Percentiles rank a stretch among this genome's conserved stretches.
These are phyloP conservation scores for Aspergillus awamori DNA, from an alignment of 2,329 filamentous ascomycete species.

Conservation along the genomic window DNA sequence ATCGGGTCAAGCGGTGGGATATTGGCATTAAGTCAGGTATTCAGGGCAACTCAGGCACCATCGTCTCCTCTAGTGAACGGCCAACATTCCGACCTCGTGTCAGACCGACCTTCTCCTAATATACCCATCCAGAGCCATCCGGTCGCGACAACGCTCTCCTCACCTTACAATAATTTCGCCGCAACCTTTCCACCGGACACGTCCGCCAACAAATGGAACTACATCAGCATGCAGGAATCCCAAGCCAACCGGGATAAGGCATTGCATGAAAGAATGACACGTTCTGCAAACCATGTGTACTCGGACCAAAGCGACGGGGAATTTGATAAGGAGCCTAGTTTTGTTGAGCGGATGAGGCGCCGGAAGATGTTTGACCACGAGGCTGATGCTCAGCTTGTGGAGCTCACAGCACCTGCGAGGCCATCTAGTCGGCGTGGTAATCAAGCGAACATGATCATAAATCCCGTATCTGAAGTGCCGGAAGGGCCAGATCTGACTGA, in stretches of 20 bases:
- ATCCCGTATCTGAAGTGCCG: slow-evolving; percentile 7
- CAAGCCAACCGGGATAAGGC: slow-evolving; percentile 45
- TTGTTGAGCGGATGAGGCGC: slow-evolving; percentile 37
- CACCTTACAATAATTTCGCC: slow-evolving; percentile 39
- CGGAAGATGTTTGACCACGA: slow-evolving; percentile 39
- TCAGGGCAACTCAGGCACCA: slow-evolving; percentile 51
- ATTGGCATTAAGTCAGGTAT: slow-evolving; percentile 52
- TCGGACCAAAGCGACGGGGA: slow-evolving; percentile 45
- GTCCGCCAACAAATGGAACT: slow-evolving; percentile 46
- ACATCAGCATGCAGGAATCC: slow-evolving; percentile 52
- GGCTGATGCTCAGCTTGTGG: slow-evolving; percentile 39
- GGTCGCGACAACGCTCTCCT: slow-evolving; percentile 39
- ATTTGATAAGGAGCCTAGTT: slow-evolving; percentile 48
- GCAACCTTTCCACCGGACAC: slow-evolving; percentile 39
- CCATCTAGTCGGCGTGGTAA: slow-evolving; percentile 17
- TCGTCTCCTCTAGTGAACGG: slow-evolving; percentile 49
- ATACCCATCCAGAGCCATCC: slow-evolving; percentile 46
- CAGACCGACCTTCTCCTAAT: slow-evolving; percentile 54
- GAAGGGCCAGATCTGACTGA: slow-evolving; percentile 13
- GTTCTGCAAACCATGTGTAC: slow-evolving; percentile 39
- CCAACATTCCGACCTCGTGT: slow-evolving; percentile 41
- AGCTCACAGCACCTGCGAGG: slow-evolving; percentile 37
- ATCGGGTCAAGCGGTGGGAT: slow-evolving; percentile 41
- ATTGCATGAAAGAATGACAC: slow-evolving; percentile 35
- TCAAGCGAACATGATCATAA: slow-evolving; percentile 2